Percentiles rank a stretch among this genome's conserved stretches.
phyloP scores from a whole-genome alignment of 352 stramenopile species.

The Globisporangium takayamanum region DNA sequence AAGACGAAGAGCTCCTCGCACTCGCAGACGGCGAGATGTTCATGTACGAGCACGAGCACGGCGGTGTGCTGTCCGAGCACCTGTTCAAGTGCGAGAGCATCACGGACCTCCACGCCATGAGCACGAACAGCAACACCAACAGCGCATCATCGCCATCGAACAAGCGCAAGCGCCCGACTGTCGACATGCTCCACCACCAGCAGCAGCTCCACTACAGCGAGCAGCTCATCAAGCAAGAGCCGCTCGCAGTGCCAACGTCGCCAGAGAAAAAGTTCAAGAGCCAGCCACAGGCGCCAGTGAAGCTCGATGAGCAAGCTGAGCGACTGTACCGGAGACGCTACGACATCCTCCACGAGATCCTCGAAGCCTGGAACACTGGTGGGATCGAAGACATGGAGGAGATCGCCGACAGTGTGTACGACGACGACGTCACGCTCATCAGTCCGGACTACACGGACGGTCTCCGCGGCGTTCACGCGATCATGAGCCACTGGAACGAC shows the following conservation, averaged over 20 bases:
- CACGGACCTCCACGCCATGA: constrained; percentile 12
- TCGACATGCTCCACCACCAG: constrained; percentile 19
- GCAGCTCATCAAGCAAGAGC: constrained; percentile 10
- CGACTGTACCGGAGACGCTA: constrained; percentile 56
- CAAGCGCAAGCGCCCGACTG: constrained; percentile 51
- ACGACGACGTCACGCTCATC: constrained; percentile 61
- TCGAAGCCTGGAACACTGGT: constrained; percentile 77
- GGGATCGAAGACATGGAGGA: constrained; percentile 80
- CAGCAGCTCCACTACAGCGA: constrained; percentile 7
- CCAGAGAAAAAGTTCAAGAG: constrained; percentile 33
- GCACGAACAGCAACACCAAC: constrained; percentile 3
- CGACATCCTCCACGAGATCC: constrained; percentile 66
- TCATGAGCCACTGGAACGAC: constrained; percentile 70
- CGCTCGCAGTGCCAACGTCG: neutral
- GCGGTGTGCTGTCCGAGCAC: constrained; percentile 15
- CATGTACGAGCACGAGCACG: constrained; percentile 16
- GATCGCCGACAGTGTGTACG: constrained; percentile 71
- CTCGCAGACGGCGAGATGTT: constrained; percentile 15
- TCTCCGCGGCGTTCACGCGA: constrained; percentile 49
- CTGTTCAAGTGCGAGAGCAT: constrained; percentile 18
- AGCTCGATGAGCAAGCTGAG: constrained; percentile 39
- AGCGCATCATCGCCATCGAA: constrained; percentile 10
- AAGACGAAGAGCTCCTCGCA: constrained; percentile 16
- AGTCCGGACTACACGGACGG: constrained; percentile 59
- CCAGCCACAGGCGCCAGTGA: constrained; percentile 12